A percentile compares a stretch with the other conserved stretches of the same genome.
phyloP scores from a whole-genome alignment of 306 rosid species.

The Casuarina cunninghamiana region DNA sequence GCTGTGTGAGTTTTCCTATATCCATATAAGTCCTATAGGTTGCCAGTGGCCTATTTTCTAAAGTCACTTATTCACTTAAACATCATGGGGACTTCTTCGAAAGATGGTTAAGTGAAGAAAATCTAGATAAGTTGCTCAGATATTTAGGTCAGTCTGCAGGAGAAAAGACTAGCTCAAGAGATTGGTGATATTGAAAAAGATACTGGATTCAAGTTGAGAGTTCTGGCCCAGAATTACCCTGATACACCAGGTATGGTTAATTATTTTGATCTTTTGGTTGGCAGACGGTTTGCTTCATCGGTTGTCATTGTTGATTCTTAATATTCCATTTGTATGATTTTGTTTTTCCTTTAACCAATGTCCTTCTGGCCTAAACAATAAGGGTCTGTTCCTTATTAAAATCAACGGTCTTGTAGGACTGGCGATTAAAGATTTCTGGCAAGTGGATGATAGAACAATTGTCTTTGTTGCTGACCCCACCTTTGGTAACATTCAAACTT shows the following conservation, averaged over 20 bases:
- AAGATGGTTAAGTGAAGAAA: neutral
- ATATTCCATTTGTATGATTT: neutral
- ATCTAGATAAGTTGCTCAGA: conserved; percentile 20
- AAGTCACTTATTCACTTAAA: neutral
- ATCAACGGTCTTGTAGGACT: conserved; percentile 51
- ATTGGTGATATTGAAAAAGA: conserved; percentile 69
- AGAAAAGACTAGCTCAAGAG: conserved; percentile 70
- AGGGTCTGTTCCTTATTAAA: neutral
- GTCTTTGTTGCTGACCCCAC: conserved; percentile 99
- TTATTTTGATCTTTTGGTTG: neutral
- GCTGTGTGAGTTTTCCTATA: neutral
- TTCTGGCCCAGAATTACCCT: conserved; percentile 93
- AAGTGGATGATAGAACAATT: conserved; percentile 94
- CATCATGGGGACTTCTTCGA: neutral
- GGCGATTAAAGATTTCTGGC: conserved; percentile 93
- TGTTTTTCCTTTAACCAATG: neutral
- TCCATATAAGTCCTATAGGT: neutral
- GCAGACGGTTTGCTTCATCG: conserved; percentile 9
- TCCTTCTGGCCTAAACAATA: neutral
- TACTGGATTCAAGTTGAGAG: conserved; percentile 85
- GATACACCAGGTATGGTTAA: conserved; percentile 72
- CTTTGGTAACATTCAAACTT: conserved; percentile 55
- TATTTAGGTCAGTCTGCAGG: conserved; percentile 45
- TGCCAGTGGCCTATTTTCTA: conserved; percentile 2
- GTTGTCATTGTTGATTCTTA: neutral